Base-by-base conservation (phyloP, 1,139 yeast species). In the Candida frijolesensis region DNA sequence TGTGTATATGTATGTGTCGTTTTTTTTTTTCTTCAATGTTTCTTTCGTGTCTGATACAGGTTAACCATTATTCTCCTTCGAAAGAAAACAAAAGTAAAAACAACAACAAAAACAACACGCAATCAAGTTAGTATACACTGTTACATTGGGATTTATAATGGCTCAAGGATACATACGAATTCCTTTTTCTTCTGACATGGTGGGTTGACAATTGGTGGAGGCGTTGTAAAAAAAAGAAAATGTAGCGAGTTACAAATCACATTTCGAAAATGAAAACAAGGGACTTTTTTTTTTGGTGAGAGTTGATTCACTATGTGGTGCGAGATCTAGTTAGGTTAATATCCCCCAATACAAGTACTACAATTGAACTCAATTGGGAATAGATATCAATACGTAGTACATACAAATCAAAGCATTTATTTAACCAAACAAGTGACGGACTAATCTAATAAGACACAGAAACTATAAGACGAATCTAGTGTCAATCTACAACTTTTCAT, bases 401-500 rank as follows among this genome's bases (percentile, higher is more conserved):
- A 19, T 19, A 19, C 22, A 4, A 19, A 19, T 19, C 22, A 4
- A 19, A 3, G 22, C 22, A 19, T 19, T 19, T 19, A 19, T 19
- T 19, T 19, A 19, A 19, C 22, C 22, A 3, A 19, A 3, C 29
- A 25, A 25, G 4, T 25, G 10, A 25, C 8, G 7, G 10, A 25
- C 8, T 25, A 25, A 25, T 8, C 29, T 25, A 25, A 25, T 19
- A 19, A 3, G 3, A 4, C 22, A 19, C 42, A 30, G 30, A n/a
- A 37, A 27, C 19, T 19, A 33, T n/a, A n/a, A n/a, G n/a, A n/a
- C n/a, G n/a, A n/a, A n/a, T n/a, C n/a, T n/a, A n/a, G n/a, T n/a
- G n/a, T n/a, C n/a, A n/a, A n/a, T 29, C 46, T 51, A 56, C 30
- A 56, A 54, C 48, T 61, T 61, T 27, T 62, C 63, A 48, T 69